Conservation (phyloP, 2,329 filamentous ascomycete species). For the Calonectria pteridis region DNA sequence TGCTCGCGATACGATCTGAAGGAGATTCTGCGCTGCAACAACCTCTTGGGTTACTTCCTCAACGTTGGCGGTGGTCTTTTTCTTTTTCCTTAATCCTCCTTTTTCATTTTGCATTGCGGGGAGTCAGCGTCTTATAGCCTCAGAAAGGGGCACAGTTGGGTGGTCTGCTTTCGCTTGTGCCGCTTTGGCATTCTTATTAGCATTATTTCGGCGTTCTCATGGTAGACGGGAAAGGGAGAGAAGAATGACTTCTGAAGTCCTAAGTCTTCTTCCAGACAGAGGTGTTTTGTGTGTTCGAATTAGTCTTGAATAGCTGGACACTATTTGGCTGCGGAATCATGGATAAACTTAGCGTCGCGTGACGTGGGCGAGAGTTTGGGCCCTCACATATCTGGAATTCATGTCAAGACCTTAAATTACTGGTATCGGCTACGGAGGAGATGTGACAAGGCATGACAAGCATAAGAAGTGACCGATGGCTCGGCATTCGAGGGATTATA, state of each 20-base stretch:
- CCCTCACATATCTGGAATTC: not conserved
- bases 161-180: constrained; percentile 23
- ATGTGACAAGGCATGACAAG: constrained; percentile 12
- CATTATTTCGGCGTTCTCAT: constrained; percentile 45
- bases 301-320: constrained; percentile 26
- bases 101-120: constrained; percentile 42
- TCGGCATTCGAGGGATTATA: constrained; percentile 22
- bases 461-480: constrained; percentile 20
- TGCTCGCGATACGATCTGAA: not conserved
- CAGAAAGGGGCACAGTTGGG: constrained; percentile 21
- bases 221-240: constrained; percentile 38
- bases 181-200: constrained; percentile 32
- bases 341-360: constrained; percentile 21
- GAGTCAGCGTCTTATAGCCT: constrained; percentile 34
- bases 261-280: constrained; percentile 10
- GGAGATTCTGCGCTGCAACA: constrained; percentile 16
- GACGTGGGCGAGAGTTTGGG: not conserved
- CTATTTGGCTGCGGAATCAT: constrained; percentile 30
- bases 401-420: not conserved
- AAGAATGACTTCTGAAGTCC: constrained; percentile 18
- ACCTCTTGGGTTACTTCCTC: constrained; percentile 13
- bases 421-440: not conserved
- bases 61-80: constrained; percentile 31
- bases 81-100: constrained; percentile 40
- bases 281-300: constrained; percentile 23